Evolutionary conservation across 169 alveolate genomes (phyloP).

Genomic region (Plasmodium knowlesi): DNA sequence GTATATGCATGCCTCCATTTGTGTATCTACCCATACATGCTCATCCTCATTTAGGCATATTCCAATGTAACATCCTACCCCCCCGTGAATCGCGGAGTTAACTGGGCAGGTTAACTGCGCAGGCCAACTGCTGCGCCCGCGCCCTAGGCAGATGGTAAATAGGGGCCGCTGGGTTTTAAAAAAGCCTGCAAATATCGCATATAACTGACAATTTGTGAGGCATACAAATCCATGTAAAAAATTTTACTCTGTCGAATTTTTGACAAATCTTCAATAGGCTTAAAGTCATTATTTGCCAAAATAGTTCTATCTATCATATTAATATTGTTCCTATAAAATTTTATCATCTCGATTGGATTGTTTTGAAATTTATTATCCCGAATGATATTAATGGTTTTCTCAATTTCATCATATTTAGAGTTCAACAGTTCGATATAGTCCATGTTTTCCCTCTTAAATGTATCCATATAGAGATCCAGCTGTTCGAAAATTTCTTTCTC

Average conservation of each 20-base stretch:
- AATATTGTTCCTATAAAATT: slow-evolving; percentile 52
- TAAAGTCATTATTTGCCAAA: slow-evolving; percentile 41
- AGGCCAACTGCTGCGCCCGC: neutral
- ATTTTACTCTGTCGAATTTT: slow-evolving; percentile 57
- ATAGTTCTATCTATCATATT: slow-evolving; percentile 31
- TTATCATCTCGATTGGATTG: slow-evolving; percentile 57
- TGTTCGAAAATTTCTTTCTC: slow-evolving; percentile 66
- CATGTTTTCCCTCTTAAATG: slow-evolving; percentile 59
- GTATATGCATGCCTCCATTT: neutral
- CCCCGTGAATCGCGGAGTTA: neutral
- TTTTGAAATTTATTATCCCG: slow-evolving; percentile 50
- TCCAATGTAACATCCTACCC: neutral
- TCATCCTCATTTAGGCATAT: neutral
- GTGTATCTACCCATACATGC: neutral
- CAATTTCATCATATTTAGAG: slow-evolving; percentile 57
- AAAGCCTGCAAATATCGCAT: slow-evolving; percentile 29
- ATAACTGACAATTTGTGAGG: slow-evolving; percentile 67
- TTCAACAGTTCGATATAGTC: slow-evolving; percentile 31
- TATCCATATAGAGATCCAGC: slow-evolving; percentile 42
- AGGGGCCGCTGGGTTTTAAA: slow-evolving; percentile 3
- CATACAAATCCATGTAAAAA: slow-evolving; percentile 64
- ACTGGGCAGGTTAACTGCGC: too few relatives aligned
- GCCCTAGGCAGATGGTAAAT: neutral
- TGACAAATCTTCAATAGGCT: slow-evolving; percentile 67
- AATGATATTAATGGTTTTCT: slow-evolving; percentile 39